Base-by-base conservation (phyloP, 768 basidiomycete species). In the Lentinula raphanica region DNA sequence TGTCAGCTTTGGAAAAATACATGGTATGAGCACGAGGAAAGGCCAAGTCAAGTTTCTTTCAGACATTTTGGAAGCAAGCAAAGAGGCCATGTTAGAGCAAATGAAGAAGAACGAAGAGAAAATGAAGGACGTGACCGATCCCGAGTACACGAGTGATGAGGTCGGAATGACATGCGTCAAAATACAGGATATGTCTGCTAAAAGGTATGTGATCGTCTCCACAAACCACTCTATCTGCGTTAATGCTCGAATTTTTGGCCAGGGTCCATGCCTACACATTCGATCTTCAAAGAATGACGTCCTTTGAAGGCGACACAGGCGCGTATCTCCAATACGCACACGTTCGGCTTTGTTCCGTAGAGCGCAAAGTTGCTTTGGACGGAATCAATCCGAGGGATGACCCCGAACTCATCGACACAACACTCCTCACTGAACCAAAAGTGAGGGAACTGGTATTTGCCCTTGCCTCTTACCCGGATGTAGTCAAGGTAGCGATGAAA, bases 31-130 rank as follows among this genome's bases (percentile, higher is more conserved):
- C 65, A 84, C 82, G 25, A 79, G 82, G 9, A 84, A 79, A 67
- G 87, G 86, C 31, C 88, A 86, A 0, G 88, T 83, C 49, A 86
- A 87, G 56, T 90, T 90, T 76, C 72, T 90, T 36, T 82, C 87
- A 63, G 80, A 90, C 66, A 90, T 84, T 61, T 78, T 84, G 15
- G 15, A 40, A 7, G 39, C 11, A n/a, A 17, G 12, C 63, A 77
- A 82, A 55, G 86, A 88, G 64, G 86, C 87, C 69, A 90, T 90
- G 89, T 17, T 13, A 6, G 39, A 40, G 13, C 39, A 40, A 5
- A 40, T 40, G 39, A 73, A 68, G 64, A 80, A 80, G 65, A 89
- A 90, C 65, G 79, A 85, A 70, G 85, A 76, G 40, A 90, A 90
- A 69, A 88, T 87, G 61, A 76, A 71, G 11, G 75, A 80, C 25